Evolutionary conservation across 208 protist genomes (phyloP), one percentile per base, ranked within the genome.

Genomic region (Tritrichomonas musculus): DNA sequence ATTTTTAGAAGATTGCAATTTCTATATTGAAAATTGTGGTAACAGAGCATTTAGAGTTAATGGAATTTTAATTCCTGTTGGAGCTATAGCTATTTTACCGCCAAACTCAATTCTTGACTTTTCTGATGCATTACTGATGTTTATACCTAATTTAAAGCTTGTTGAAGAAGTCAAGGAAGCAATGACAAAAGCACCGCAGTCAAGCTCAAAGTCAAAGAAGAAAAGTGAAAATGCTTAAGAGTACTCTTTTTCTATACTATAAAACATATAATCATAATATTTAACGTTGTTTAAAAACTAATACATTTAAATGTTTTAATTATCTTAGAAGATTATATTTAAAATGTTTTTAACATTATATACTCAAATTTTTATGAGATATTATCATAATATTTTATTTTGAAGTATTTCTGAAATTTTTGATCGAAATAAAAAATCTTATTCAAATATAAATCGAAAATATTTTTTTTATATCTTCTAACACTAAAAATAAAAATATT

Each of bases 1-100:
- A 39, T 88, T 88, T 88, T 39, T 88, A 14, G 77, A 88, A n/a
- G 77, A 88, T 30, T 88, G 13, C 47, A 57, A 57, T 27, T 88
- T 88, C 27, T 88, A 88, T 36, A 60, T 88, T 4, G 77, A 88
- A 27, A 88, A 88, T 50, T 44, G 33, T 39, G 77, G 77, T 39
- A 53, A 50, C n/a, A 41, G 77, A 8, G 11, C 41, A 8, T 88
- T 88, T 57, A 5, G 77, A 33, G 77, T 88, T 49, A 88, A 88
- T 57, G 77, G 77, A 0, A 30, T 39, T 39, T 1, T 36, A 57
- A 88, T 88, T 57, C 25, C 44, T 33, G 9, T 20, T 14, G 77
- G 47, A 57, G 0, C 0, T 33, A 60, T 57, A 17, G 33, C n/a
- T 17, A 88, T 44, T 33, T 33, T 88, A 14, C 41, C 41, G 13